Evolutionary conservation across 2,329 filamentous ascomycete genomes (phyloP).

Genomic region (Tympanopsis confertula): DNA sequence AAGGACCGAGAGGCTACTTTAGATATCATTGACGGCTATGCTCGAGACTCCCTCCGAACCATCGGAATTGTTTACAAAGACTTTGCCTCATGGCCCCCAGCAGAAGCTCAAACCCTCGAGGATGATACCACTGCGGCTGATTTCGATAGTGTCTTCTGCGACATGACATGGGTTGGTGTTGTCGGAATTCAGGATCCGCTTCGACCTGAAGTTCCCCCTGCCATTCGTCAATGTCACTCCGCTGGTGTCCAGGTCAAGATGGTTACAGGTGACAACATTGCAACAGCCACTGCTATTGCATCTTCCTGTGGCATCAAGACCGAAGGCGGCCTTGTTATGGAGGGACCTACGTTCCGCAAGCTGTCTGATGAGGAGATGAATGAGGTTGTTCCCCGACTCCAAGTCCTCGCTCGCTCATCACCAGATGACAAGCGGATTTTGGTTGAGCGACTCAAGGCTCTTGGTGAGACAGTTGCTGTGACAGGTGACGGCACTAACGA

Average conservation of each 20-base stretch:
- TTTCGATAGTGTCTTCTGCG: slow-evolving; percentile 44
- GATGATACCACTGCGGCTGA: slow-evolving; percentile 43
- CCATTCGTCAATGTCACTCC: slow-evolving; percentile 48
- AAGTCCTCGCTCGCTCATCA: slow-evolving; percentile 8
- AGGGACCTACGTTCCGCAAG: slow-evolving; percentile 49
- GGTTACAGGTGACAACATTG: slow-evolving; percentile 46
- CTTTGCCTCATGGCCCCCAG: slow-evolving; percentile 49
- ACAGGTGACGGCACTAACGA: slow-evolving; percentile 61
- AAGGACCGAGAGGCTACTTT: background rate
- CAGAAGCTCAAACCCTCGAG: slow-evolving; percentile 32
- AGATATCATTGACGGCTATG: slow-evolving; percentile 29
- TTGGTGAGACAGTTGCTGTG: slow-evolving; percentile 30
- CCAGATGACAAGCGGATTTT: slow-evolving; percentile 8
- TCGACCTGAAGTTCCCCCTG: slow-evolving; percentile 46
- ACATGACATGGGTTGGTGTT: slow-evolving; percentile 36
- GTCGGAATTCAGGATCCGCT: slow-evolving; percentile 61
- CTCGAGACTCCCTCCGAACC: slow-evolving; percentile 44
- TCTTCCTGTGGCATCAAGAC: slow-evolving; percentile 53
- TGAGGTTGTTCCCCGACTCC: slow-evolving; percentile 31
- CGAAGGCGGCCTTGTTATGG: slow-evolving; percentile 51
- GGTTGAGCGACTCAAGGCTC: slow-evolving; percentile 7
- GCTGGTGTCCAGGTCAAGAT: slow-evolving; percentile 59
- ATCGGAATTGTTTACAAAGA: slow-evolving; percentile 53
- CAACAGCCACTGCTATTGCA: slow-evolving; percentile 54
- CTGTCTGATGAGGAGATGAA: slow-evolving; percentile 39